These are phyloP conservation scores for Colletotrichum coccodes DNA, from an alignment of 2,329 filamentous ascomycete genomes.

Conservation along the genomic window DNA sequence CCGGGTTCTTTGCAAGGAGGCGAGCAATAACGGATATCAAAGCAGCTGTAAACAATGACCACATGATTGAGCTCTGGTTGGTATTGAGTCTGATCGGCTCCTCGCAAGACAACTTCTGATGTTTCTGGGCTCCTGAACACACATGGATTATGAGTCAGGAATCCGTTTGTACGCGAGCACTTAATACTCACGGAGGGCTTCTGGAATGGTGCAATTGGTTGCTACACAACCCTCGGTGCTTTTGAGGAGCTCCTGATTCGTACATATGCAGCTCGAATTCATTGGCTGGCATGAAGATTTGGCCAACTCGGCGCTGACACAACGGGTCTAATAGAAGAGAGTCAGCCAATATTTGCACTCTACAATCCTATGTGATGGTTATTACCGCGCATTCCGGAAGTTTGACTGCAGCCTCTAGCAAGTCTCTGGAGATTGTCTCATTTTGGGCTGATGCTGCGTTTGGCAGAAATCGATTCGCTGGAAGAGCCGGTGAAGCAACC, in stretches of 20 bases:
- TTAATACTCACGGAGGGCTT: background rate
- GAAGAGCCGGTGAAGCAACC: background rate
- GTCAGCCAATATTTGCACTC: background rate
- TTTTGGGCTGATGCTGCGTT: background rate
- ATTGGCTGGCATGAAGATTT: background rate
- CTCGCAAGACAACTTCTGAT: background rate
- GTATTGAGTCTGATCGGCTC: background rate
- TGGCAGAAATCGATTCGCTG: background rate
- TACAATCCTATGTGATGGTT: too few relatives aligned
- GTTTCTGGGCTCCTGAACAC: background rate
- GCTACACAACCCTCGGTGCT: background rate
- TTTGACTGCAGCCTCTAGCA: background rate
- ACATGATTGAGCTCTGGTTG: background rate
- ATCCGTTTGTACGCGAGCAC: background rate
- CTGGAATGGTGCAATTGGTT: background rate
- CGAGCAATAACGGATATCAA: background rate
- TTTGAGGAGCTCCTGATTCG: background rate
- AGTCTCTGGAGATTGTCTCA: background rate
- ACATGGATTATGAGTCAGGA: background rate
- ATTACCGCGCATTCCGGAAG: background rate
- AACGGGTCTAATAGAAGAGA: background rate
- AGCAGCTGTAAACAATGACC: background rate
- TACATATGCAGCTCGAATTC: background rate
- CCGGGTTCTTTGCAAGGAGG: background rate
- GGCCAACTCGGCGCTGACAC: background rate